A percentile compares a stretch with the other conserved stretches of the same genome.
These are phyloP conservation scores for Hygrophila difformis DNA, from an alignment of 257 asterid genomes.

Conservation along the genomic window DNA sequence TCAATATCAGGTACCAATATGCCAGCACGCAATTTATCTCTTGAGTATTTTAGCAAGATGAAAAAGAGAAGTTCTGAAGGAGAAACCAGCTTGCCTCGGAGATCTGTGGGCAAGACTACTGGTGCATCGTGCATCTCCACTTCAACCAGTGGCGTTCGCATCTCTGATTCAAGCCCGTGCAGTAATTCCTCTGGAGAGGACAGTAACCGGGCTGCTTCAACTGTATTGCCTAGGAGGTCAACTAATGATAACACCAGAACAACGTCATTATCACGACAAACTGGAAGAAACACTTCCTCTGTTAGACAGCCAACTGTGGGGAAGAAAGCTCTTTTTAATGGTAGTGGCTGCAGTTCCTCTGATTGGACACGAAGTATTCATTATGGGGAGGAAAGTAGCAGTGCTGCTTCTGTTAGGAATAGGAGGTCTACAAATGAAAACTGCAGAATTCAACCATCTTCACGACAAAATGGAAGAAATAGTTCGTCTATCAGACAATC, in stretches of 20 bases:
- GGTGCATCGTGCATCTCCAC: constrained; percentile 13
- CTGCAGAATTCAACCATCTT: constrained; percentile 25
- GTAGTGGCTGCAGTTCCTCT: constrained; percentile 25
- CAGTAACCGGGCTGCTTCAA: constrained; percentile 5
- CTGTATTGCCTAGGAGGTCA: constrained; percentile 34
- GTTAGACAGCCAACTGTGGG: constrained; percentile 20
- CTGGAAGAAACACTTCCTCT: constrained; percentile 25
- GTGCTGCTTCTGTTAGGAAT: constrained; percentile 24
- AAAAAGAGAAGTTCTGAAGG: constrained; percentile 42
- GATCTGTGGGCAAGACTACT: constrained; percentile 27
- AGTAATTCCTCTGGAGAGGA: constrained; percentile 7
- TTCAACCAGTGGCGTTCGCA: constrained; percentile 33
- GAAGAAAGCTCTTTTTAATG: constrained; percentile 16
- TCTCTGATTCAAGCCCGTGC: not conserved
- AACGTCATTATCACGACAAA: constrained; percentile 20
- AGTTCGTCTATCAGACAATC: constrained; percentile 26
- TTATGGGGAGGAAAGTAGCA: constrained; percentile 7
- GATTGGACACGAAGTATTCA: constrained; percentile 17
- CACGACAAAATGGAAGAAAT: constrained; percentile 27
- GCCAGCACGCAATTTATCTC: constrained; percentile 23
- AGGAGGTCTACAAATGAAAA: constrained; percentile 30
- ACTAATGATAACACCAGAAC: constrained; percentile 26
- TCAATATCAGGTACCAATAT: constrained; percentile 31
- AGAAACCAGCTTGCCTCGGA: constrained; percentile 39
- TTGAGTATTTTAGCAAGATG: constrained; percentile 23